Percentiles rank a stretch among this genome's conserved stretches.
Conservation (phyloP, 1,284 basidiomycete species). For the Rhizopogon hawkerae region DNA sequence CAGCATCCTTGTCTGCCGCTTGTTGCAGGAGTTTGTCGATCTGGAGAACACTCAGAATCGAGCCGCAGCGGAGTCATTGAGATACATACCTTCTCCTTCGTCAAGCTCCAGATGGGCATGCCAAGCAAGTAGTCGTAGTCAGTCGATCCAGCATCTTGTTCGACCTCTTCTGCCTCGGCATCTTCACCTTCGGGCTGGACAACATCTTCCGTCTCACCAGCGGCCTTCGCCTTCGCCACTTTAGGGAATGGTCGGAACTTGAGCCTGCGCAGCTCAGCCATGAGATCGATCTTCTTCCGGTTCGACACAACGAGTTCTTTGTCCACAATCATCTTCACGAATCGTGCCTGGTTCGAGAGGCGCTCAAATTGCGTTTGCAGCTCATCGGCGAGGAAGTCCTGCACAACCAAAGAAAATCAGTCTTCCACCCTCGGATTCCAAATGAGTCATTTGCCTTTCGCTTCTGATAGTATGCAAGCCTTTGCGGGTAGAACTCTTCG, state of each 20-base stretch:
- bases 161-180: constrained; percentile 44
- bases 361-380: constrained; percentile 79
- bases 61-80: not conserved
- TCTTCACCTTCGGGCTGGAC: constrained; percentile 57
- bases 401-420: not conserved
- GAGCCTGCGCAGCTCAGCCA: constrained; percentile 74
- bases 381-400: constrained; percentile 85
- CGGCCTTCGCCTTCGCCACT: constrained; percentile 58
- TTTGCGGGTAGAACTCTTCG: constrained; percentile 87
- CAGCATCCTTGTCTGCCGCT: constrained; percentile 76
- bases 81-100: constrained; percentile 75
- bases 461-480: constrained; percentile 88
- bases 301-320: constrained; percentile 87
- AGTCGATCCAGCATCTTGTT: constrained; percentile 36
- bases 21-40: constrained; percentile 82
- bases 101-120: constrained; percentile 95
- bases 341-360: constrained; percentile 92
- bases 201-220: constrained; percentile 63
- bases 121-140: constrained; percentile 94
- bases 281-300: constrained; percentile 84
- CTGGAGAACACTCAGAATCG: constrained; percentile 31
- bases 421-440: too few relatives aligned
- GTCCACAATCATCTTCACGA: constrained; percentile 93
- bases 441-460: constrained; percentile 64
- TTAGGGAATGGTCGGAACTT: constrained; percentile 91